These are phyloP conservation scores for Centella asiatica DNA, from an alignment of 129 eudicot genomes.

Conservation along the genomic window DNA sequence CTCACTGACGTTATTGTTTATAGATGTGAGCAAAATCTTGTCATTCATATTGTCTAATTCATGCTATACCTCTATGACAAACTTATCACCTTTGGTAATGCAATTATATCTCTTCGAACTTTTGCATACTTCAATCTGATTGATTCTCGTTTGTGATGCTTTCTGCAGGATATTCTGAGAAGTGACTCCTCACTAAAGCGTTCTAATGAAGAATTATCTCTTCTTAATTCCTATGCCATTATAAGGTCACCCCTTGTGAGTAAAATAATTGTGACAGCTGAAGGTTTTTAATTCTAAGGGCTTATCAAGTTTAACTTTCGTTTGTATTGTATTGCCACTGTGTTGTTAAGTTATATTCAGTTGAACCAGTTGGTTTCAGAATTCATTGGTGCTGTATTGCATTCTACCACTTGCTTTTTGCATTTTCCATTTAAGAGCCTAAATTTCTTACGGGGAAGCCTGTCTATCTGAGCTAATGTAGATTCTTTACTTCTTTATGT, in stretches of 20 bases:
- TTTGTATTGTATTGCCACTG: too few species aligned
- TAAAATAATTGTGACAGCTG: conserved; percentile 9
- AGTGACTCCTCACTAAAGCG: conserved; percentile 73
- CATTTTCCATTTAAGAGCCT: too few species aligned
- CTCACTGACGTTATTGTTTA: not conserved
- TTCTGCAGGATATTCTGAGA: conserved; percentile 61
- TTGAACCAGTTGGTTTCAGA: too few species aligned
- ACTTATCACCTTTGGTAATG: not conserved
- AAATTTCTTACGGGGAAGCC: not conserved
- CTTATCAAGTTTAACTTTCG: too few species aligned
- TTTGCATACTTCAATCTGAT: not conserved
- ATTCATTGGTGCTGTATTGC: too few species aligned
- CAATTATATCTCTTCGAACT: not conserved
- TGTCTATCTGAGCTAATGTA: not conserved
- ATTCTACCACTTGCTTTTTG: too few species aligned
- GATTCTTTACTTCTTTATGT: not conserved
- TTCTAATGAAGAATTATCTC: conserved; percentile 62
- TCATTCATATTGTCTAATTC: not conserved
- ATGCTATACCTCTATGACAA: not conserved
- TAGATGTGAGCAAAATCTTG: not conserved
- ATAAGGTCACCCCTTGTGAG: conserved; percentile 88
- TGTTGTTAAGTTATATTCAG: too few species aligned
- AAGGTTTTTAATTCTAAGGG: not conserved
- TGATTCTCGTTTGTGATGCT: not conserved
- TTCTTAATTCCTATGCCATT: conserved; percentile 54